Percentiles rank a stretch among this genome's conserved stretches.
Conservation (phyloP, 257 asterid genomes). For the Fraxinus americana region DNA sequence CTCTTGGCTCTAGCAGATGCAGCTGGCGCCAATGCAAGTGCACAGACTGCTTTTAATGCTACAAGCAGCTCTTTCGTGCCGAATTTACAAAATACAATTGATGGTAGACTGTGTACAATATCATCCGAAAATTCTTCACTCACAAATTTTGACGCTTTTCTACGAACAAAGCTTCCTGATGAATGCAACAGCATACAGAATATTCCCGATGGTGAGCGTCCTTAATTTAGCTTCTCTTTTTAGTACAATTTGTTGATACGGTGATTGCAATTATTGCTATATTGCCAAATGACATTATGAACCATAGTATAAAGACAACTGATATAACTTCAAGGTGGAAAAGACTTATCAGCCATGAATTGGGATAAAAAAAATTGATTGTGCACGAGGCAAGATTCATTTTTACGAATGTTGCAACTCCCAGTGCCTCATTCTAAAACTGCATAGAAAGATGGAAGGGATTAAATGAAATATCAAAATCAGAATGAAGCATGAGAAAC, state of each 20-base stretch:
- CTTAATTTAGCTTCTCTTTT: constrained; percentile 1
- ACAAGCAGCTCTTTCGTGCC: constrained; percentile 24
- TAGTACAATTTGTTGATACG: not conserved
- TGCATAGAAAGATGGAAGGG: not conserved
- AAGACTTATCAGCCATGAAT: not conserved
- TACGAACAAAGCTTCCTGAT: constrained; percentile 26
- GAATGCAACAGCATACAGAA: constrained; percentile 15
- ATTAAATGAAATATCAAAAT: not conserved
- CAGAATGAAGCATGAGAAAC: not conserved
- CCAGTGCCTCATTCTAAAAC: not conserved
- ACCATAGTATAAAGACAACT: not conserved
- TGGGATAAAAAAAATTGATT: not conserved
- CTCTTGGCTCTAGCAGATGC: constrained; percentile 51
- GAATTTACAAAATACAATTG: constrained; percentile 24
- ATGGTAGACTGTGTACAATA: constrained; percentile 25
- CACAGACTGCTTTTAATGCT: constrained; percentile 20
- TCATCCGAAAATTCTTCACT: constrained; percentile 27
- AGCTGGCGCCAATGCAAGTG: constrained; percentile 22
- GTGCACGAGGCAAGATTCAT: not conserved
- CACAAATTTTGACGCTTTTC: constrained; percentile 17
- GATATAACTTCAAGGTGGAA: constrained; percentile 13
- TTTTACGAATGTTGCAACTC: not conserved
- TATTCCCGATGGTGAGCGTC: constrained; percentile 33
- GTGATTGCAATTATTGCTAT: not conserved
- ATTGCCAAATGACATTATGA: constrained; percentile 1